Evolutionary conservation across 1,284 basidiomycete species (phyloP).

Genomic region (Melampsora americana): DNA sequence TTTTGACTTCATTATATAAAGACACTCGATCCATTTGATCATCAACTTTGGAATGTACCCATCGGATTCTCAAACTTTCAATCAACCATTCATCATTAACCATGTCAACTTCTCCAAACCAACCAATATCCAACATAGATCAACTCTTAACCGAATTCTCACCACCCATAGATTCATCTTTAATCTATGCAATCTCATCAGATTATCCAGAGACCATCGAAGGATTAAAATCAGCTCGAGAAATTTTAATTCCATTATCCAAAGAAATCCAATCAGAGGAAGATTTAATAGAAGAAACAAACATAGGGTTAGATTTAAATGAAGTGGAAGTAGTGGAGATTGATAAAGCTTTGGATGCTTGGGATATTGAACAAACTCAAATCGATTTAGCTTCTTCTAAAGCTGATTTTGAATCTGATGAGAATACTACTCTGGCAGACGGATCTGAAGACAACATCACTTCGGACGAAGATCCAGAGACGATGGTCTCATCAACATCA

Average conservation of each 20-base stretch:
- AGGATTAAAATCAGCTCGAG: not conserved
- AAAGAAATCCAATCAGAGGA: not conserved
- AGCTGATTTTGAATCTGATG: not conserved
- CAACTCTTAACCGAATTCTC: constrained; percentile 15
- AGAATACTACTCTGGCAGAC: not conserved
- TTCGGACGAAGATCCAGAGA: too few relatives aligned
- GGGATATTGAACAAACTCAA: constrained; percentile 9
- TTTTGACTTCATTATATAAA: not conserved
- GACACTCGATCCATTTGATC: too few relatives aligned
- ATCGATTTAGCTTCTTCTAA: not conserved
- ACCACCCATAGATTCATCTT: constrained; percentile 7
- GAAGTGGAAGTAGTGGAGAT: not conserved
- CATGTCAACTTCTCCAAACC: not conserved
- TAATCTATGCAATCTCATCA: constrained; percentile 19
- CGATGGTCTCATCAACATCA: too few relatives aligned
- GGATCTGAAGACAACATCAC: too few relatives aligned
- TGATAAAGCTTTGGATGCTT: not conserved
- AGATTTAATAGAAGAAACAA: not conserved
- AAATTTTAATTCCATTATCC: constrained; percentile 1
- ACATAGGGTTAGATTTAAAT: not conserved
- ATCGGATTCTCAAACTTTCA: not conserved
- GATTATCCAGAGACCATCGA: not conserved
- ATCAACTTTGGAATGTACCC: not conserved
- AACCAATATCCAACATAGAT: not conserved
- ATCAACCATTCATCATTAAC: not conserved